Evolutionary conservation across 768 basidiomycete genomes (phyloP), one percentile per base, ranked within the genome.

Genomic region (Mycena maculata): DNA sequence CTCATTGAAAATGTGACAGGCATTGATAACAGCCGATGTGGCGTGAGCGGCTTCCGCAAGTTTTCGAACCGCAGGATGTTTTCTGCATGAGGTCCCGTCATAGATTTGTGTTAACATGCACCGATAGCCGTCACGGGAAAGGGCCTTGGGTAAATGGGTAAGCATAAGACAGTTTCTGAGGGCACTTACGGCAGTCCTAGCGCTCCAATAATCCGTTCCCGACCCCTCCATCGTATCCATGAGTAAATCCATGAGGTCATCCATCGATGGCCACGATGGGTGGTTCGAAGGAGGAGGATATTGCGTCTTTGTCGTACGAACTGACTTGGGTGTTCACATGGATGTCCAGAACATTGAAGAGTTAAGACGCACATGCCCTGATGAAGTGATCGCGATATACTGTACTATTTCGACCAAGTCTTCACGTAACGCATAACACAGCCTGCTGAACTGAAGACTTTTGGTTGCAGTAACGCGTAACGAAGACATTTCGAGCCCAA

Each of bases 51-150:
- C n/a, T n/a, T n/a, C n/a, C n/a, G n/a, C n/a, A n/a, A n/a, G n/a
- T n/a, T n/a, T n/a, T n/a, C n/a, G n/a, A n/a, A n/a, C n/a, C n/a
- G n/a, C n/a, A n/a, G n/a, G n/a, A n/a, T n/a, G n/a, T n/a, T n/a
- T n/a, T n/a, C n/a, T n/a, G n/a, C n/a, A n/a, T n/a, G n/a, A n/a
- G n/a, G n/a, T n/a, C n/a, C n/a, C n/a, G n/a, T n/a, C n/a, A n/a
- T n/a, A n/a, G n/a, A n/a, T n/a, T 23, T 49, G 11, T 27, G 60
- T 62, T 22, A 62, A 9, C 60, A 62, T 62, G 50, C 60, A 62
- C 12, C 22, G 38, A 36, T 62, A 62, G 31, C 60, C 60, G 28
- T 62, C 60, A 27, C 60, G 60, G 10, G n/a, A n/a, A n/a, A n/a
- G n/a, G 7, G 50, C 52, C 60, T 62, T 38, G 42, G 39, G 27